phyloP scores from a whole-genome alignment of 495 filamentous ascomycete genomes.

The Hypoxylon lenormandii region DNA sequence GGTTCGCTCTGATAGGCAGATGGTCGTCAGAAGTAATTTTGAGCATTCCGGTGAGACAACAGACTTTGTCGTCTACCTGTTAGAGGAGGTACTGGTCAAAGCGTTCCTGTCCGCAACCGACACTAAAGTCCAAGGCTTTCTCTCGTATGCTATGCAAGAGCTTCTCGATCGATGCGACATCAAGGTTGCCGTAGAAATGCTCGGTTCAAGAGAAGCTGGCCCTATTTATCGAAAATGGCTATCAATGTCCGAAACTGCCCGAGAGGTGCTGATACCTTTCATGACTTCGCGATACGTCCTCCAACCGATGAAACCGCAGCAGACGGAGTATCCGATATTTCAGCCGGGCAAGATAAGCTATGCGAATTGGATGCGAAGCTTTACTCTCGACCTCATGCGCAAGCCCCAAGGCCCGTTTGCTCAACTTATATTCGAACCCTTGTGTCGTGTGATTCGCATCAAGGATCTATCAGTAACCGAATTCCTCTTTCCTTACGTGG shows the following conservation, averaged over 20 bases:
- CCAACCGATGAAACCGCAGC: conserved; percentile 65
- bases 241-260: conserved; percentile 75
- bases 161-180: conserved; percentile 81
- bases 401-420: conserved; percentile 76
- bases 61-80: conserved; percentile 84
- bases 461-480: conserved; percentile 84
- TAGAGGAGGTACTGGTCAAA: conserved; percentile 88
- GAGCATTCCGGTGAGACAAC: conserved; percentile 79
- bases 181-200: conserved; percentile 63
- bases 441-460: conserved; percentile 80
- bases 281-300: conserved; percentile 83
- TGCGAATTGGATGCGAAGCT: conserved; percentile 78
- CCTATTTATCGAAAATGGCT: conserved; percentile 78
- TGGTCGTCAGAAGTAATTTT: conserved; percentile 89
- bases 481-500: conserved; percentile 86
- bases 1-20: conserved; percentile 77
- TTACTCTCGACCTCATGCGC: conserved; percentile 84
- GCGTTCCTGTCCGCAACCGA: conserved; percentile 90
- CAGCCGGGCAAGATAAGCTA: conserved; percentile 68
- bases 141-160: conserved; percentile 94
- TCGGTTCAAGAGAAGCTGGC: conserved; percentile 55
- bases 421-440: conserved; percentile 78
- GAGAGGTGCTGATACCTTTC: conserved; percentile 86
- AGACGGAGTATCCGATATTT: conserved; percentile 82
- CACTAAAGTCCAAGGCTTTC: conserved; percentile 84